A percentile compares a stretch with the other conserved stretches of the same genome.
Evolutionary conservation across 352 stramenopile genomes (phyloP).

Genomic region (Blastocystis sp.): DNA sequence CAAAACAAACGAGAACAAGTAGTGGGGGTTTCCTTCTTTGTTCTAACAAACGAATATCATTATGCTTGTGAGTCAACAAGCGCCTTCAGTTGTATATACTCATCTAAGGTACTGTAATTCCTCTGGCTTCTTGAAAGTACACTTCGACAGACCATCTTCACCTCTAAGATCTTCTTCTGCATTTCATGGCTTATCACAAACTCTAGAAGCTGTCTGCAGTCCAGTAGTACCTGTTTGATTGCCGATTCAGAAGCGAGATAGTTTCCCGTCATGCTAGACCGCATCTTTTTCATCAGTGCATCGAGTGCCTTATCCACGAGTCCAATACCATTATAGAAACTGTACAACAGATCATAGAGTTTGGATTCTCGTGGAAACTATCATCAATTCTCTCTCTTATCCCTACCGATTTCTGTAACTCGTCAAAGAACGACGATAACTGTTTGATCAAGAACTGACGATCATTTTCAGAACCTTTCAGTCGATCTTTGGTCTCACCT

Average conservation of each 20-base stretch:
- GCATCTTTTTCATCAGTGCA: conserved; percentile 37
- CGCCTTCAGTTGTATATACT: background rate
- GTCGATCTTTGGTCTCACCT: background rate
- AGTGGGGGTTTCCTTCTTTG: background rate
- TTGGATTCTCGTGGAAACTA: conserved; percentile 56
- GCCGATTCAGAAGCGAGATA: conserved; percentile 1
- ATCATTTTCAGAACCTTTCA: background rate
- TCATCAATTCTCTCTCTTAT: background rate
- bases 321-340: background rate
- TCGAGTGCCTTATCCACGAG: background rate
- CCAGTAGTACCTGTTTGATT: conserved; percentile 7
- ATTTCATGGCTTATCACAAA: background rate
- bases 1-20: background rate
- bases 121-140: background rate
- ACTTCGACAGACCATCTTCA: conserved; percentile 60
- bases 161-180: conserved; percentile 24
- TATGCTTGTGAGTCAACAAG: background rate
- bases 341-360: conserved; percentile 45
- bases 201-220: background rate
- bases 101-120: background rate
- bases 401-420: conserved; percentile 24
- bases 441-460: conserved; percentile 41
- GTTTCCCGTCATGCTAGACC: conserved; percentile 42
- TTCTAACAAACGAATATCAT: background rate
- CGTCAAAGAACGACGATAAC: conserved; percentile 8